Evolutionary conservation across 1,139 yeast genomes (phyloP), one percentile per base, ranked within the genome.

Genomic region (Geotrichum cucujoidarum): DNA sequence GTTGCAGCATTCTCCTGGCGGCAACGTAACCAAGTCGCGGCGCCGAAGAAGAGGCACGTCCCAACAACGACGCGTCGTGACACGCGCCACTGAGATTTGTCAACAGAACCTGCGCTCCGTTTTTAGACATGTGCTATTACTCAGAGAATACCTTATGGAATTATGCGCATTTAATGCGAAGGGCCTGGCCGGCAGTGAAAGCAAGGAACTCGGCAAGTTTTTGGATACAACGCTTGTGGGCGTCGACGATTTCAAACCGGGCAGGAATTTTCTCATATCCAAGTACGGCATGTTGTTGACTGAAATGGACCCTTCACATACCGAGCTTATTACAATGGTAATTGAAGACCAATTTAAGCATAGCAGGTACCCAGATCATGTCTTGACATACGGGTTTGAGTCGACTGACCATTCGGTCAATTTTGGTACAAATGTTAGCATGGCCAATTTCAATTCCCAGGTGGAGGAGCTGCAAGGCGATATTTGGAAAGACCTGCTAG

Each of bases 401-500:
- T 7, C 29, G 8, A 16, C 45, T 10, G 21, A 31, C 7, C 30
- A 38, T 17, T 41, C 46, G 14, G 20, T 14, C 21, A 47, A 47
- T 22, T 47, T 32, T 37, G 50, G 36, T 8, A 29, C 43, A 4
- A 21, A 32, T 27, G n/a, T 38, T 16, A 42, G 40, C 14, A 37
- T 42, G 46, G 31, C 29, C 20, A 29, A 32, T 14, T 37, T 47
- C 41, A 47, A 47, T 37, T 32, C 46, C 6, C 46, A 42, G 20
- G 35, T 38, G 18, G 42, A 43, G 11, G 43, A 24, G 3, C 21
- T 47, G 27, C 14, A 33, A 14, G 20, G 34, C 1, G 17, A 16
- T 10, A 11, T 31, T 2, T 47, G 50, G 50, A 22, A 27, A 17
- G 46, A 37, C 17, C 31, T 47, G 10, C 14, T 43, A 27, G 13